Percentiles rank a stretch among this genome's conserved stretches.
phyloP scores from a whole-genome alignment of 1,284 basidiomycete species.

The Ganoderma boninense region DNA sequence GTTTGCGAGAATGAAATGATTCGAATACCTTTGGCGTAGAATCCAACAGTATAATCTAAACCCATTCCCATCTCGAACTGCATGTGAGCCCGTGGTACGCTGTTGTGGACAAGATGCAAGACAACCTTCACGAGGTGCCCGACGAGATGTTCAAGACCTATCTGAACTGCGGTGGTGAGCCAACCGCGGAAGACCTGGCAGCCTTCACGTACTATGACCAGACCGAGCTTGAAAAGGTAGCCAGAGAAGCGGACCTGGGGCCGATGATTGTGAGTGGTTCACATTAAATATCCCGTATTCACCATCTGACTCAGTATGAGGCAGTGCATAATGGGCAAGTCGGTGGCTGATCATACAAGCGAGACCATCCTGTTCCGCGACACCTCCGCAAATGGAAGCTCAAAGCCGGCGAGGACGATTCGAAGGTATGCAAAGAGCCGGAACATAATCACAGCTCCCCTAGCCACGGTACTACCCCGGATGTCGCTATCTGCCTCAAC shows the following conservation, averaged over 20 bases:
- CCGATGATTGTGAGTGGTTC: not conserved
- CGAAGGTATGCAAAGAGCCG: not conserved
- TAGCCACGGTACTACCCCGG: not conserved
- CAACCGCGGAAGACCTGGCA: not conserved
- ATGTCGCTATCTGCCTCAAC: not conserved
- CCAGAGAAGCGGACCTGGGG: not conserved
- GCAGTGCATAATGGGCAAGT: not conserved
- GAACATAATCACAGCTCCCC: not conserved
- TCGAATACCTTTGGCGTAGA: not conserved
- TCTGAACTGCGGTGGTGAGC: not conserved
- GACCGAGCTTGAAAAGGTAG: not conserved
- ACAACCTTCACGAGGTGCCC: not conserved
- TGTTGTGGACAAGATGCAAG: not conserved
- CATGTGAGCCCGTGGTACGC: not conserved
- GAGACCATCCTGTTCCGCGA: not conserved
- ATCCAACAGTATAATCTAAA: not conserved
- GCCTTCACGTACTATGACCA: not conserved
- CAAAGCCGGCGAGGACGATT: not conserved
- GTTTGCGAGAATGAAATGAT: slow-evolving; percentile 50
- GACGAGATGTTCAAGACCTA: not conserved
- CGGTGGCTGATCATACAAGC: not conserved
- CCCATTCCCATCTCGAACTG: not conserved
- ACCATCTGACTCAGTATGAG: not conserved
- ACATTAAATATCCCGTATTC: not conserved
- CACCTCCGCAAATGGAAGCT: not conserved